Percentiles rank a stretch among this genome's conserved stretches.
These are phyloP conservation scores for Magnolia sinica DNA, from an alignment of 164 flowering plant genomes.

Conservation along the genomic window DNA sequence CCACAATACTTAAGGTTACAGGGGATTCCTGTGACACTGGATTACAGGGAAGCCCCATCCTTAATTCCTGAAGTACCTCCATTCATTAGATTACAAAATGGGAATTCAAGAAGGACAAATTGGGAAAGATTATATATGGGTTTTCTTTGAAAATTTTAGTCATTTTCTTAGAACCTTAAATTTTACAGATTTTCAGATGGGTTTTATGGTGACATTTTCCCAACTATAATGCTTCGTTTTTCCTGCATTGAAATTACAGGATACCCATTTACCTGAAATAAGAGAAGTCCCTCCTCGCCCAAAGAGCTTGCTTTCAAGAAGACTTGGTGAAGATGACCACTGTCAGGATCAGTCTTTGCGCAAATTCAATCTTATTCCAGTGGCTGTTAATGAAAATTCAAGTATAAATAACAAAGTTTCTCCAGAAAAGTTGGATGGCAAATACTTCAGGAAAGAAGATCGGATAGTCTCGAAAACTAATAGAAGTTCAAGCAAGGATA, in stretches of 20 bases:
- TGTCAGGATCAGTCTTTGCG: conserved; percentile 3
- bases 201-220: not conserved
- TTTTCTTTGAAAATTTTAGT: no score
- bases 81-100: no score
- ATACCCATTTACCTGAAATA: not conserved
- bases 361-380: not conserved
- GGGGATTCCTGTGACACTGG: no score
- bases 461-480: not conserved
- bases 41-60: no score
- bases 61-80: no score
- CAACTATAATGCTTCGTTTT: not conserved
- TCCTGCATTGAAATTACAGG: conserved; percentile 18
- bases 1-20: no score
- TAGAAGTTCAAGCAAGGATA: not conserved
- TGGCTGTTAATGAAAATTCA: conserved; percentile 4
- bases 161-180: no score
- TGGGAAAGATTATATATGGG: no score
- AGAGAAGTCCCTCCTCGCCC: not conserved
- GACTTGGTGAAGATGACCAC: conserved; percentile 4
- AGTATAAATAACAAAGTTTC: conserved; percentile 2
- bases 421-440: not conserved
- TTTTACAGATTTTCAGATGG: not conserved
- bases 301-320: not conserved
- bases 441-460: not conserved
- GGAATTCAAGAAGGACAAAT: no score